Evolutionary conservation across 1,284 basidiomycete species (phyloP).

Genomic region (Rhizopogon parksii): DNA sequence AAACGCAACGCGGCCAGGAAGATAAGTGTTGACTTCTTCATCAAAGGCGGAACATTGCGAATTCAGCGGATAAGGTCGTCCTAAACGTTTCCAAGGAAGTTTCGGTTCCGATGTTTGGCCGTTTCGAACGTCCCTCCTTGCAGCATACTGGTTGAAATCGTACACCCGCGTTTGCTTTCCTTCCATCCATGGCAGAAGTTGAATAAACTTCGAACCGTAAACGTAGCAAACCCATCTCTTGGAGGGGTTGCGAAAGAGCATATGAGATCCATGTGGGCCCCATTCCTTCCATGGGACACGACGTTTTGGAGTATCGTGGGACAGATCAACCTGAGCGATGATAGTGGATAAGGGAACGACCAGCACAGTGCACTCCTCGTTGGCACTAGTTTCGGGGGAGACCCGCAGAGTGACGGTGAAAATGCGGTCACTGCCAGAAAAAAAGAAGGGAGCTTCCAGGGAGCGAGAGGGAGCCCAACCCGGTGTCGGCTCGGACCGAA

Average conservation of each 20-base stretch:
- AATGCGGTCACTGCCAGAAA: slow-evolving; percentile 19
- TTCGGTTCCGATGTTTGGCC: slow-evolving; percentile 5
- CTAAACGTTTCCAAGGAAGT: slow-evolving; percentile 17
- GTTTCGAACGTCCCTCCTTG: slow-evolving; percentile 12
- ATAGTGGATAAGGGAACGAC: slow-evolving; percentile 28
- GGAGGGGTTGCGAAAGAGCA: slow-evolving; percentile 32
- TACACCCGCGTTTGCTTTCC: slow-evolving; percentile 18
- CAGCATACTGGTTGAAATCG: slow-evolving; percentile 25
- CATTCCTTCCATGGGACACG: slow-evolving; percentile 44
- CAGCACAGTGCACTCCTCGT: slow-evolving; percentile 15
- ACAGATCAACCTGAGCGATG: slow-evolving; percentile 38
- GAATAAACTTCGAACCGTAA: slow-evolving; percentile 42
- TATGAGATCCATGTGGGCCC: slow-evolving; percentile 40
- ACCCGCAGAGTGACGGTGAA: slow-evolving; percentile 20
- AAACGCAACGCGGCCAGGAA: slow-evolving; percentile 24
- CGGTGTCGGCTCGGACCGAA: slow-evolving; percentile 53
- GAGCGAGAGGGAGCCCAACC: slow-evolving; percentile 31
- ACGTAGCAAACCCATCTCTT: slow-evolving; percentile 53
- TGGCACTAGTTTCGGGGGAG: neutral
- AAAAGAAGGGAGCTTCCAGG: slow-evolving; percentile 16
- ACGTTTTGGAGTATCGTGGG: slow-evolving; percentile 33
- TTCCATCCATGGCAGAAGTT: slow-evolving; percentile 17
- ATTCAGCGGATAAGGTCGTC: slow-evolving; percentile 3
- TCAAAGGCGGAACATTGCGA: slow-evolving; percentile 13
- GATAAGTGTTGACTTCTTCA: slow-evolving; percentile 13